Percentiles rank a stretch among this genome's conserved stretches.
phyloP scores from a whole-genome alignment of 768 basidiomycete species.

The Boletus reticulatus region DNA sequence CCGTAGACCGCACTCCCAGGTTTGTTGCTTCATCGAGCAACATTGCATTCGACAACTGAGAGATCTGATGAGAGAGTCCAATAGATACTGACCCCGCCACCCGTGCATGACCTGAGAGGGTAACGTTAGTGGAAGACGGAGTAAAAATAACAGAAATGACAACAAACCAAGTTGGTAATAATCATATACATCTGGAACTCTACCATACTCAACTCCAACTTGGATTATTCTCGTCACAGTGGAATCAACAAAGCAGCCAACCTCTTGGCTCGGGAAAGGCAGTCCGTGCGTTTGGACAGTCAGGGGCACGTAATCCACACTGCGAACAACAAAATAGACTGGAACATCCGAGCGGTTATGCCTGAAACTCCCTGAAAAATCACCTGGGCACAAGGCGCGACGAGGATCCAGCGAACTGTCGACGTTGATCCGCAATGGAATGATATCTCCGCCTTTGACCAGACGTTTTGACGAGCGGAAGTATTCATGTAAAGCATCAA shows the following conservation, averaged over 20 bases:
- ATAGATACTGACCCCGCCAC: background rate
- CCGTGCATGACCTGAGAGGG: constrained; percentile 20
- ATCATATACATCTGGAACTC: constrained; percentile 50
- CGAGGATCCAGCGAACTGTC: constrained; percentile 35
- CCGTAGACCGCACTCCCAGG: constrained; percentile 63
- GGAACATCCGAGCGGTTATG: constrained; percentile 37
- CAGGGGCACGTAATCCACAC: constrained; percentile 64
- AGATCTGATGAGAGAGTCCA: constrained; percentile 46
- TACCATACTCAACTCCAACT: constrained; percentile 69
- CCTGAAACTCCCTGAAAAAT: background rate
- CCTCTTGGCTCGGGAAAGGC: constrained; percentile 58
- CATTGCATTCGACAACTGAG: constrained; percentile 59
- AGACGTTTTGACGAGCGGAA: constrained; percentile 56
- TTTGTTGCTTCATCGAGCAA: constrained; percentile 53
- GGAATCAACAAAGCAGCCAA: constrained; percentile 86
- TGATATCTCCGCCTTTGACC: constrained; percentile 71
- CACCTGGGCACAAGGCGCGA: background rate
- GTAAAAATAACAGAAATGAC: background rate
- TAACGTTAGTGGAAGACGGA: constrained; percentile 2
- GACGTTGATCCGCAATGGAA: constrained; percentile 62
- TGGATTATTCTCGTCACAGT: constrained; percentile 73
- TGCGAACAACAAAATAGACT: constrained; percentile 77
- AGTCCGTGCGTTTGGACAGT: constrained; percentile 40
- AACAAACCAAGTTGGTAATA: constrained; percentile 53
- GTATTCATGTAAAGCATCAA: constrained; percentile 59